Percentiles rank a stretch among this genome's conserved stretches.
These are phyloP conservation scores for Colletotrichum cuscutae DNA, from an alignment of 2,329 filamentous ascomycete genomes.

Conservation along the genomic window DNA sequence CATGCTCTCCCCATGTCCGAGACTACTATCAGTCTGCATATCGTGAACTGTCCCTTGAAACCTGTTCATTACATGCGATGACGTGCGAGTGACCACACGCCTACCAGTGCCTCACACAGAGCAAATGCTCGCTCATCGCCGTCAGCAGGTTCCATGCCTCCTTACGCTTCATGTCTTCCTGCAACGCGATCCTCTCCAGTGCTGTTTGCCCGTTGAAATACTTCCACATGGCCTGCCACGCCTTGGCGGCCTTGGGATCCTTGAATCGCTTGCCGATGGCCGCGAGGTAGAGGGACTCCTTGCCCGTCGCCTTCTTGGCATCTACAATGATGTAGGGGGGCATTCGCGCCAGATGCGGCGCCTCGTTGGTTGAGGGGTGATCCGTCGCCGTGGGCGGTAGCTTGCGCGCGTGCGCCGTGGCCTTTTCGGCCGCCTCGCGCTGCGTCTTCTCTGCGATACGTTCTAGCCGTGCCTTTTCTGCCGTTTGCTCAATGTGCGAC, in stretches of 20 bases:
- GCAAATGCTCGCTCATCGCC: conserved; percentile 73
- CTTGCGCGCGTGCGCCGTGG: conserved; percentile 65
- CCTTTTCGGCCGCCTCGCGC: conserved; percentile 63
- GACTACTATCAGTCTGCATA: neutral
- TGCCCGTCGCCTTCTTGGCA: conserved; percentile 80
- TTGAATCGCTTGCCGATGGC: conserved; percentile 66
- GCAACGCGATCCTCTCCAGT: conserved; percentile 86
- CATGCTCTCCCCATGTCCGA: neutral
- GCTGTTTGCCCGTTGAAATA: conserved; percentile 90
- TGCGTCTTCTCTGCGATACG: conserved; percentile 66
- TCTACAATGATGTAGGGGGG: conserved; percentile 78
- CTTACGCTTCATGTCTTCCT: conserved; percentile 88
- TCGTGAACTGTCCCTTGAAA: neutral
- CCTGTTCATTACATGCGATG: neutral
- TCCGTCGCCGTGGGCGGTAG: conserved; percentile 58
- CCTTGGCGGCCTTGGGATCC: conserved; percentile 68
- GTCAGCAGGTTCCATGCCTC: conserved; percentile 76
- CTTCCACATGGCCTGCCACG: conserved; percentile 80
- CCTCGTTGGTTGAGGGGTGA: conserved; percentile 66
- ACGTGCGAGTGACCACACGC: neutral
- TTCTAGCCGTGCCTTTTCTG: conserved; percentile 70
- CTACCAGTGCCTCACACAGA: conserved; percentile 78
- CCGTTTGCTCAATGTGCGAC: conserved; percentile 65
- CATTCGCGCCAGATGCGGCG: conserved; percentile 66
- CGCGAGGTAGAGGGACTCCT: conserved; percentile 79